Evolutionary conservation across 2,329 filamentous ascomycete species (phyloP).

Genomic region (Colletotrichum nymphaeae): DNA sequence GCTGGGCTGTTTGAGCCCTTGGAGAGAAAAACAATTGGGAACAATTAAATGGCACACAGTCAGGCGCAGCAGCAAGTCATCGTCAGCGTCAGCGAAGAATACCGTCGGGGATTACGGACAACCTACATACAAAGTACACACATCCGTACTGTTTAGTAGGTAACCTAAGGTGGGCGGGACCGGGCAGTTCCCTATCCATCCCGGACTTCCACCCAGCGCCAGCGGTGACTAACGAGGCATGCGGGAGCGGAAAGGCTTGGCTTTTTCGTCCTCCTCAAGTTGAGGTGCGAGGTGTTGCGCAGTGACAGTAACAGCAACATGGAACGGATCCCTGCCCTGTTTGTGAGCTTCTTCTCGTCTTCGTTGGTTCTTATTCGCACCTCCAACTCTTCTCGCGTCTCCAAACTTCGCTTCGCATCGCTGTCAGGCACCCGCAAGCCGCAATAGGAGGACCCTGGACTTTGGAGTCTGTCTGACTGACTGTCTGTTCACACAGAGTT

Average conservation of each 20-base stretch:
- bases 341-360: background rate
- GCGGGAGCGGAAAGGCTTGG: constrained; percentile 18
- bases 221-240: background rate
- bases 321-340: background rate
- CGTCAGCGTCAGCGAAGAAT: background rate
- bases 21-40: background rate
- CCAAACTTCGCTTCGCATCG: background rate
- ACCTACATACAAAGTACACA: too few relatives aligned
- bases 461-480: background rate
- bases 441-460: constrained; percentile 20
- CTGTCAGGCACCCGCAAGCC: constrained; percentile 7
- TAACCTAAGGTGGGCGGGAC: background rate
- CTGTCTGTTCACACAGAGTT: background rate
- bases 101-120: background rate
- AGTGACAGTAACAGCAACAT: constrained; percentile 20
- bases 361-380: constrained; percentile 11
- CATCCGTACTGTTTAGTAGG: too few relatives aligned
- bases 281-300: background rate
- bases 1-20: background rate
- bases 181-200: background rate
- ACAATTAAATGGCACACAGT: background rate
- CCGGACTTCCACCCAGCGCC: background rate
- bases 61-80: constrained; percentile 3
- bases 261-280: background rate
- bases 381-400: constrained; percentile 3